Conservation (phyloP, 2,329 filamentous ascomycete species). For the Didymella lethalis region DNA sequence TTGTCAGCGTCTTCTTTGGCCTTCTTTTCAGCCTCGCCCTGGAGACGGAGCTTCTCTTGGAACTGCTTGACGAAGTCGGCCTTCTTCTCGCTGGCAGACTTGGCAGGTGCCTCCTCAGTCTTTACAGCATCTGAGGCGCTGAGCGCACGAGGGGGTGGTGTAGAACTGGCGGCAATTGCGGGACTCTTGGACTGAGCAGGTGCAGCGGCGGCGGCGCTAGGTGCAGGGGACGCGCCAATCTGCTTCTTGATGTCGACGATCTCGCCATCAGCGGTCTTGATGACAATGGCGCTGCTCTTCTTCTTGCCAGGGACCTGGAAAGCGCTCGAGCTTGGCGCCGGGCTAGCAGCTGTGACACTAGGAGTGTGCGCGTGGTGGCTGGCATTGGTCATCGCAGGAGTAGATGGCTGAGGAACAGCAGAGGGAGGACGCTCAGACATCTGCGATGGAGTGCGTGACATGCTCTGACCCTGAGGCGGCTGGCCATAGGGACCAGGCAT, state of each 20-base stretch:
- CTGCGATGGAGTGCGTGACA: constrained; percentile 71
- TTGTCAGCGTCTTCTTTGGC: constrained; percentile 54
- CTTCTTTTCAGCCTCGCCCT: constrained; percentile 67
- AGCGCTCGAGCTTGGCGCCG: constrained; percentile 67
- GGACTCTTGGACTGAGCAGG: constrained; percentile 65
- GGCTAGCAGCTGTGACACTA: constrained; percentile 65
- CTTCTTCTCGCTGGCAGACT: constrained; percentile 78
- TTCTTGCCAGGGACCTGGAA: constrained; percentile 66
- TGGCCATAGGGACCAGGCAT: constrained; percentile 62
- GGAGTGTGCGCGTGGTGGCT: constrained; percentile 61
- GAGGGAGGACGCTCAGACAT: constrained; percentile 67
- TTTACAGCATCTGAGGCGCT: constrained; percentile 71
- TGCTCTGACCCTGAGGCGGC: constrained; percentile 65
- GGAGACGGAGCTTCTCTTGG: constrained; percentile 57
- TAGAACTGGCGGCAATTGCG: constrained; percentile 73
- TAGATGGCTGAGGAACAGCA: constrained; percentile 66
- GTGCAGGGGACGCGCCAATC: constrained; percentile 52
- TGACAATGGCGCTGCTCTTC: constrained; percentile 79
- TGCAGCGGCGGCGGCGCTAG: constrained; percentile 49
- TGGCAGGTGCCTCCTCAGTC: constrained; percentile 69
- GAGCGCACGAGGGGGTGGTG: constrained; percentile 73
- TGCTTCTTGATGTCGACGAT: constrained; percentile 68
- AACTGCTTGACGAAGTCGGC: constrained; percentile 73
- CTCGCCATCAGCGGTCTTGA: constrained; percentile 84
- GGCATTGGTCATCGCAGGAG: constrained; percentile 58